phyloP scores from a whole-genome alignment of 1,139 yeast genomes.

The Arxiozyma telluris region DNA sequence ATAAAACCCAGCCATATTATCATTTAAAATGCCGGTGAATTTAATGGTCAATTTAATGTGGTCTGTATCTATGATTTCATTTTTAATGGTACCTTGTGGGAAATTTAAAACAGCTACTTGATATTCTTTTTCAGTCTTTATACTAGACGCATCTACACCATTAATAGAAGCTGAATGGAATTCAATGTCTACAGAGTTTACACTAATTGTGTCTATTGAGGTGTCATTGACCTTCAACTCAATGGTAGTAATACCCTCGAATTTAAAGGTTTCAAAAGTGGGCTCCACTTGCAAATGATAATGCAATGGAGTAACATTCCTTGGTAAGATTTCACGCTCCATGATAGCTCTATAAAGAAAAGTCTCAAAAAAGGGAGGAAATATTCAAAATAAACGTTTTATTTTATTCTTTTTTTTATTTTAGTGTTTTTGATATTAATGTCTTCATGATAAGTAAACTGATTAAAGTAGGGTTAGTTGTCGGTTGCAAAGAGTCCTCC shows the following conservation, averaged over 20 bases:
- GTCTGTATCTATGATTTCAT: slow-evolving; percentile 1
- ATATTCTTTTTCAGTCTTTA: slow-evolving; percentile 37
- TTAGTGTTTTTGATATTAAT: not conserved
- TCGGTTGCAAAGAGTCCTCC: not conserved
- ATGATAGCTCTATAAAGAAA: slow-evolving; percentile 1
- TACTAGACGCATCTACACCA: slow-evolving; percentile 30
- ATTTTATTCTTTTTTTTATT: not conserved
- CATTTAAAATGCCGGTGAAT: slow-evolving; percentile 65
- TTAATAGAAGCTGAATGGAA: slow-evolving; percentile 32
- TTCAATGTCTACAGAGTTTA: slow-evolving; percentile 60
- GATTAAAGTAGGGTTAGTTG: not conserved
- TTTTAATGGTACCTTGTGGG: slow-evolving; percentile 38
- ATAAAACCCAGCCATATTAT: slow-evolving; percentile 74
- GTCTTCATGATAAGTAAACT: not conserved
- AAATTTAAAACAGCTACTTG: slow-evolving; percentile 60
- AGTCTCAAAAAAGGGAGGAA: not conserved
- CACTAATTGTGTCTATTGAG: slow-evolving; percentile 20
- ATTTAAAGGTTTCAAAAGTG: slow-evolving; percentile 59
- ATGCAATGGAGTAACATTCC: slow-evolving; percentile 62
- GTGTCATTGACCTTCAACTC: slow-evolving; percentile 52
- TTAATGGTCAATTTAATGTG: slow-evolving; percentile 41
- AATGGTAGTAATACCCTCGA: slow-evolving; percentile 56
- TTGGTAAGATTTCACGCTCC: slow-evolving; percentile 58
- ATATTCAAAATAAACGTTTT: no score
- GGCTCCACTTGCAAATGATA: slow-evolving; percentile 70